phyloP scores from a whole-genome alignment of 495 filamentous ascomycete species.

The Tuber calosporum region DNA sequence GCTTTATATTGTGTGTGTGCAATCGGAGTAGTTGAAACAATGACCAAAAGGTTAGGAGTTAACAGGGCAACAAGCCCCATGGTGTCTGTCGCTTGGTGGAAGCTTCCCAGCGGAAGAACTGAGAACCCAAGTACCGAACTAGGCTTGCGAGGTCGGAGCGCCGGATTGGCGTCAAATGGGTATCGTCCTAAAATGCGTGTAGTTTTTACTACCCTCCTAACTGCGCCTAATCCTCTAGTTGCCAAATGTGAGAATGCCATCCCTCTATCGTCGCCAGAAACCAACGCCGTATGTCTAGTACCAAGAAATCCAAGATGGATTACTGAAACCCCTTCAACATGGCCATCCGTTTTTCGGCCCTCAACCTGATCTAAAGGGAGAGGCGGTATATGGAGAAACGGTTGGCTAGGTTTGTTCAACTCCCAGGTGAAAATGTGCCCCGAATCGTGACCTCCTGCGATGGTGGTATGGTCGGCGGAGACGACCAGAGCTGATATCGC shows the following conservation, averaged over 20 bases:
- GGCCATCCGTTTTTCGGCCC: slow-evolving; percentile 65
- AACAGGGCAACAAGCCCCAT: slow-evolving; percentile 92
- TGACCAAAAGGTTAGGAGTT: slow-evolving; percentile 88
- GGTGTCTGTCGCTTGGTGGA: slow-evolving; percentile 76
- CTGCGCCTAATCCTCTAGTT: slow-evolving; percentile 76
- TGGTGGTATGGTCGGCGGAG: slow-evolving; percentile 85
- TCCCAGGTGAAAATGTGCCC: slow-evolving; percentile 98
- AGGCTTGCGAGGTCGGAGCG: slow-evolving; percentile 67
- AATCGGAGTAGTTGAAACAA: slow-evolving; percentile 91
- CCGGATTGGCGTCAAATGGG: slow-evolving; percentile 54
- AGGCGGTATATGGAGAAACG: slow-evolving; percentile 82
- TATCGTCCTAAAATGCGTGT: slow-evolving; percentile 88
- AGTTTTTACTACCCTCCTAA: slow-evolving; percentile 79
- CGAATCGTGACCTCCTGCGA: slow-evolving; percentile 81
- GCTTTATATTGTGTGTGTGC: slow-evolving; percentile 95
- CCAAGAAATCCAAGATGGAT: slow-evolving; percentile 93
- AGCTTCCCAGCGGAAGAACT: slow-evolving; percentile 81
- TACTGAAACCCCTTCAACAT: slow-evolving; percentile 66
- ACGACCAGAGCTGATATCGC: slow-evolving; percentile 79
- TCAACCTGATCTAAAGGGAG: slow-evolving; percentile 60
- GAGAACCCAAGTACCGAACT: slow-evolving; percentile 93
- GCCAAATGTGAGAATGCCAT: slow-evolving; percentile 99
- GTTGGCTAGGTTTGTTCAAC: slow-evolving; percentile 65
- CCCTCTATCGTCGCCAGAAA: slow-evolving; percentile 89
- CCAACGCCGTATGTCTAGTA: slow-evolving; percentile 87